A percentile compares a stretch with the other conserved stretches of the same genome.
Evolutionary conservation across 352 stramenopile species (phyloP).

Genomic region (Phytopythium vexans): DNA sequence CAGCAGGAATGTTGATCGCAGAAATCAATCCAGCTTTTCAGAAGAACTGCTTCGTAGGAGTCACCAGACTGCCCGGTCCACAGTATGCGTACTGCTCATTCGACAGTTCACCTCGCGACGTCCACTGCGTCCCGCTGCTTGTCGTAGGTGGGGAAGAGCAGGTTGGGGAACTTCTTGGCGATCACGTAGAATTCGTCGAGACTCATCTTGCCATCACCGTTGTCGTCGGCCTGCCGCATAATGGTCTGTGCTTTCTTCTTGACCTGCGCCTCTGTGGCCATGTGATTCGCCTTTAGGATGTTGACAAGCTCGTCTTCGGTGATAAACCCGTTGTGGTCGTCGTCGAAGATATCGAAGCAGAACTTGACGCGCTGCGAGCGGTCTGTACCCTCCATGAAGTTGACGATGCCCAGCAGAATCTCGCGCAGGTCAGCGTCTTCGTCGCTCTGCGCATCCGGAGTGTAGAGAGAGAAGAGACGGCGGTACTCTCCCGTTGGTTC

Average conservation of each 20-base stretch:
- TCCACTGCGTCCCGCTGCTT: constrained; percentile 5
- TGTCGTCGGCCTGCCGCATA: constrained; percentile 75
- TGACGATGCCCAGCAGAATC: constrained; percentile 89
- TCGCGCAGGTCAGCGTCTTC: constrained; percentile 84
- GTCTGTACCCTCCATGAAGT: constrained; percentile 79
- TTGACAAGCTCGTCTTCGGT: constrained; percentile 88
- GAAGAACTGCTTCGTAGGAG: no score
- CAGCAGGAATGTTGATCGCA: no score
- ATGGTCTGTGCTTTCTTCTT: constrained; percentile 85
- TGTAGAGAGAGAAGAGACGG: constrained; percentile 86
- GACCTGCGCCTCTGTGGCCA: constrained; percentile 72
- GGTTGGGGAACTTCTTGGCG: constrained; percentile 88
- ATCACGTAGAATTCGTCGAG: constrained; percentile 86
- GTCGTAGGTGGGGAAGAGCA: constrained; percentile 81
- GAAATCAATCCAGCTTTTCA: no score
- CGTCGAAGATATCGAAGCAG: constrained; percentile 94
- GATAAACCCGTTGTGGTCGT: constrained; percentile 91
- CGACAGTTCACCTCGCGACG: neutral
- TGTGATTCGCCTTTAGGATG: constrained; percentile 90
- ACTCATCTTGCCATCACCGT: constrained; percentile 74
- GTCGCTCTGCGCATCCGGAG: constrained; percentile 53
- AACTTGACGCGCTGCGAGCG: constrained; percentile 88
- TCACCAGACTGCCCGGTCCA: no score
- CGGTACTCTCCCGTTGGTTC: constrained; percentile 88
- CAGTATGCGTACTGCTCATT: no score